Evolutionary conservation across 2,329 filamentous ascomycete species (phyloP).

Genomic region (Saccharata proteae): DNA sequence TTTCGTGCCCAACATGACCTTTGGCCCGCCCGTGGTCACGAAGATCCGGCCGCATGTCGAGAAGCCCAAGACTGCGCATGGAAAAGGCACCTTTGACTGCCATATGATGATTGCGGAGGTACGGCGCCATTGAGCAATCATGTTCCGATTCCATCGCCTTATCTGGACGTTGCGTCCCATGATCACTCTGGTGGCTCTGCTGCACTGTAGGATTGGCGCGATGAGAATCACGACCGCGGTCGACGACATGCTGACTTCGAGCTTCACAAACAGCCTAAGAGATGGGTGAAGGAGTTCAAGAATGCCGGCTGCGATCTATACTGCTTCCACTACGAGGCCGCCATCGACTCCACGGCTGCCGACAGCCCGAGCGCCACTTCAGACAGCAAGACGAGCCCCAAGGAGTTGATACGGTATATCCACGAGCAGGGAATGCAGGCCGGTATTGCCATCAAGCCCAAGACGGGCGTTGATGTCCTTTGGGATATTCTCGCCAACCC

Average conservation of each 20-base stretch:
- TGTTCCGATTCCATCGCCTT: too few relatives aligned
- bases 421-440: constrained; percentile 80
- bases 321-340: constrained; percentile 99
- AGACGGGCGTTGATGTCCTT: constrained; percentile 79
- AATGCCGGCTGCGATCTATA: constrained; percentile 95
- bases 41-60: constrained; percentile 84
- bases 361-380: constrained; percentile 60
- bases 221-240: too few relatives aligned
- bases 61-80: constrained; percentile 53
- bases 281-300: constrained; percentile 94
- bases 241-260: too few relatives aligned
- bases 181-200: too few relatives aligned
- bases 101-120: constrained; percentile 99
- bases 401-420: constrained; percentile 79
- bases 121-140: too few relatives aligned
- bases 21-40: constrained; percentile 87
- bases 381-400: constrained; percentile 65
- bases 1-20: constrained; percentile 97
- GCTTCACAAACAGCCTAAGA: constrained; percentile 74
- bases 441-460: constrained; percentile 90
- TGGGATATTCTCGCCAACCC: constrained; percentile 75
- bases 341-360: constrained; percentile 68
- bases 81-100: constrained; percentile 92
- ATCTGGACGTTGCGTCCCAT: too few relatives aligned
- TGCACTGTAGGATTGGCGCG: too few relatives aligned